Percentiles rank a stretch among this genome's conserved stretches.
Conservation (phyloP, 768 basidiomycete genomes). For the Paxillus rubicundulus region DNA sequence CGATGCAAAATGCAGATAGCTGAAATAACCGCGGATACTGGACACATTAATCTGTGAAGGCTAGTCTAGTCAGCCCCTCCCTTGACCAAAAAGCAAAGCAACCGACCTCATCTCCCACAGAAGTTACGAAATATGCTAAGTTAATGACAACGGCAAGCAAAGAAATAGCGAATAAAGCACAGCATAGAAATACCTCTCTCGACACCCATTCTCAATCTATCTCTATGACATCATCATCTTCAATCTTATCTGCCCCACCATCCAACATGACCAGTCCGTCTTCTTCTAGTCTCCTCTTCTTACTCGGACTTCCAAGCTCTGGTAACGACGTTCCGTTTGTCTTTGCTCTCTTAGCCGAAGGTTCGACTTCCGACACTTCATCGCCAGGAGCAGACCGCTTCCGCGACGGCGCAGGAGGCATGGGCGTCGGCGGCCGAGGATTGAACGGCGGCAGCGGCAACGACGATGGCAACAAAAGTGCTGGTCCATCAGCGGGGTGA, state of each 20-base stretch:
- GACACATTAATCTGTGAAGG: neutral
- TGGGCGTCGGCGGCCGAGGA: conserved; percentile 37
- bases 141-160: too few relatives aligned
- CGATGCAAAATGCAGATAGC: neutral
- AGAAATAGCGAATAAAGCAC: too few relatives aligned
- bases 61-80: neutral
- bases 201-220: conserved; percentile 42
- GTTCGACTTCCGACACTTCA: conserved; percentile 55
- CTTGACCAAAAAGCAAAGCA: neutral
- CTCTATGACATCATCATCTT: conserved; percentile 56
- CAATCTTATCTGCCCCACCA: conserved; percentile 49
- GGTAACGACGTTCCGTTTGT: conserved; percentile 25
- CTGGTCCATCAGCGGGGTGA: conserved; percentile 48
- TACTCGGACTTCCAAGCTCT: conserved; percentile 51
- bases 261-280: conserved; percentile 75
- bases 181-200: too few relatives aligned
- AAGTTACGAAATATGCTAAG: too few relatives aligned
- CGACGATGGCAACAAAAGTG: conserved; percentile 64
- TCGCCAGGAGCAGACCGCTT: conserved; percentile 63
- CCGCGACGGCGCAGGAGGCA: conserved; percentile 41
- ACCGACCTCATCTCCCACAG: neutral
- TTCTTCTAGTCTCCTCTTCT: conserved; percentile 64
- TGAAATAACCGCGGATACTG: neutral
- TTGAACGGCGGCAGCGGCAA: conserved; percentile 55
- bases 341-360: conserved; percentile 53